These are phyloP conservation scores for Corymbia citriodora DNA, from an alignment of 441 rosid genomes.

Conservation along the genomic window DNA sequence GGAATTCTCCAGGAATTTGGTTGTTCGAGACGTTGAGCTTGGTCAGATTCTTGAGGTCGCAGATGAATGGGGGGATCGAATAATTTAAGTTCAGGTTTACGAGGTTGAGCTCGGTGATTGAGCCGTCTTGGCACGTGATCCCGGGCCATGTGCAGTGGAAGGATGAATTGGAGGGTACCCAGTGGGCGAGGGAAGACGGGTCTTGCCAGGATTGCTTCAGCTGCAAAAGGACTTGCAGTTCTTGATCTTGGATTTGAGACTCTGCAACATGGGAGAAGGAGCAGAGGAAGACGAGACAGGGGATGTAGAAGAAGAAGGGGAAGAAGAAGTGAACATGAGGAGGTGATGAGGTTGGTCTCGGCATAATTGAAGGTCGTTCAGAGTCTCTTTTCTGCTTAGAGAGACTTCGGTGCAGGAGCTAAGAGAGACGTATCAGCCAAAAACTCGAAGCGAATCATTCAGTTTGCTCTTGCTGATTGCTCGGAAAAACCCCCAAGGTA, in stretches of 20 bases:
- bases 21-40: slow-evolving; percentile 24
- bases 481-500: no score
- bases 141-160: slow-evolving; percentile 53
- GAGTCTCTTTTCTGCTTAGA: neutral
- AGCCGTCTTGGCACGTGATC: slow-evolving; percentile 26
- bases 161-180: slow-evolving; percentile 25
- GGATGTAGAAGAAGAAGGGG: neutral
- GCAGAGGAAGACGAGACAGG: slow-evolving; percentile 3
- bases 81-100: slow-evolving; percentile 1
- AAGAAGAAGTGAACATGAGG: no score
- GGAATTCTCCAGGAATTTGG: slow-evolving; percentile 28
- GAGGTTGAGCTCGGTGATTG: slow-evolving; percentile 19
- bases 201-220: slow-evolving; percentile 37
- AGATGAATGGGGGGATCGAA: slow-evolving; percentile 42
- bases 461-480: neutral
- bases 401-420: neutral
- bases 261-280: neutral
- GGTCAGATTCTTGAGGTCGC: slow-evolving; percentile 37
- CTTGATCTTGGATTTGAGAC: slow-evolving; percentile 27
- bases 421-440: neutral
- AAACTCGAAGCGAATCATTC: no score
- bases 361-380: neutral
- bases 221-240: slow-evolving; percentile 25
- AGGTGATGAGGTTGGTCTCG: neutral
- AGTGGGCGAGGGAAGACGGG: slow-evolving; percentile 22